Evolutionary conservation across 2,329 filamentous ascomycete genomes (phyloP), one percentile per base, ranked within the genome.

Genomic region (Kalaharituber pfeilii): DNA sequence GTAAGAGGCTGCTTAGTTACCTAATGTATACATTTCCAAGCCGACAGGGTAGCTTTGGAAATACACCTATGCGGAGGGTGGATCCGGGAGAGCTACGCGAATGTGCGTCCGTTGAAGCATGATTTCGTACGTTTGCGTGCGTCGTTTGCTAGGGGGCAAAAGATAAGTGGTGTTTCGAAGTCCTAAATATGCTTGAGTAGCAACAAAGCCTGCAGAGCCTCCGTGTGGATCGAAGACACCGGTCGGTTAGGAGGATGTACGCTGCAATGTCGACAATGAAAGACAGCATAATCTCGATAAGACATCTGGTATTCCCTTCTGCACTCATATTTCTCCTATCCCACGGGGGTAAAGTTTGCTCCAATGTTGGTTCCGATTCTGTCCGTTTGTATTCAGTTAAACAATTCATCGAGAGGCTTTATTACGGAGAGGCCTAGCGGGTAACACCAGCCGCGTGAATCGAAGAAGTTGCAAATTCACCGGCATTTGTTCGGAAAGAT

Each of bases 71-170:
- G 42, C 42, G 24, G 15, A 47, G 53, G n/a, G 57, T 52, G 57
- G 51, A 57, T 57, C 59, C 57, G 55, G 57, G 59, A 60, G 55
- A 60, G 57, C 49, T 60, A 58, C 59, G 57, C 59, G 57, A 60
- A 53, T 57, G 56, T 55, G 57, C 57, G 44, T 60, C 57, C 57
- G 57, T 59, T 59, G 42, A 54, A 55, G 57, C 51, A 57, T 59
- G 51, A 54, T 56, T 53, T 59, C 53, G 57, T 51, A 56, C 52
- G 57, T 56, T 51, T 50, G 56, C 49, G 45, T 57, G 58, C 58
- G 58, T 47, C 42, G 42, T 60, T 60, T 60, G 58, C 55, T 56
- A 47, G 57, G 53, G 56, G 52, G 25, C 52, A 51, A 51, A 50
- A 45, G 56, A 52, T n/a, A 39, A n/a, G 30, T 53, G 33, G 53